Evolutionary conservation across 495 filamentous ascomycete genomes (phyloP), one percentile per base, ranked within the genome.

Genomic region (Apodospora peruviana): DNA sequence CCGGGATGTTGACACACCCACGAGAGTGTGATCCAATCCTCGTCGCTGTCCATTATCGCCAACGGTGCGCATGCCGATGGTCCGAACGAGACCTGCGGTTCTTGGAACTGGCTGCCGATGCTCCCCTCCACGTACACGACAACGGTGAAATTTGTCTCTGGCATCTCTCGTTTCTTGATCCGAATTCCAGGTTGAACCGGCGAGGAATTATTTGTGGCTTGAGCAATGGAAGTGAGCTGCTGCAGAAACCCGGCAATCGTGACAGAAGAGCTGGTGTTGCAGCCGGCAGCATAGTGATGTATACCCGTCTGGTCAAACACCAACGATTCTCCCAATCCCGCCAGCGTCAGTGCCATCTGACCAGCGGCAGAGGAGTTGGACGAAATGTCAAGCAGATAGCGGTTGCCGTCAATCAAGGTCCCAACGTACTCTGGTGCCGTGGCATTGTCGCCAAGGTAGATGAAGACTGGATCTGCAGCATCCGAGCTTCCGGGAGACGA

Each of bases 1-100:
- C 56, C 58, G 0, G 58, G 58, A 24, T 48, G 51, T 16, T 56
- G 42, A 41, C 58, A 61, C 0, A 35, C 48, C 48, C 56, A 61
- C 4, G 52, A 44, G 10, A 50, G 39, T 16, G 37, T 45, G 14
- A 43, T 22, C 48, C 56, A 52, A 9, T 38, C 40, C 1, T 25
- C 43, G 11, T 38, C 35, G 19, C 16, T 16, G 17, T 41, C 21
- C 4, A 22, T 11, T 7, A 14, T 7, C 14, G 36, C 35, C 9
- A 59, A 3, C 19, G 58, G 45, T 0, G 17, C 25, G 40, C 58
- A 59, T 1, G 49, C 23, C 10, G 58, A 59, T 4, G 49, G 29
- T 2, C 58, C 56, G 18, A 51, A 58, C 3, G 35, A 29, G 25
- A 61, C 27, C 10, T 52, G 24, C 1, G 58, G 58, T 12, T 43